phyloP scores from a whole-genome alignment of 306 rosid species.

The Arachis stenosperma region DNA sequence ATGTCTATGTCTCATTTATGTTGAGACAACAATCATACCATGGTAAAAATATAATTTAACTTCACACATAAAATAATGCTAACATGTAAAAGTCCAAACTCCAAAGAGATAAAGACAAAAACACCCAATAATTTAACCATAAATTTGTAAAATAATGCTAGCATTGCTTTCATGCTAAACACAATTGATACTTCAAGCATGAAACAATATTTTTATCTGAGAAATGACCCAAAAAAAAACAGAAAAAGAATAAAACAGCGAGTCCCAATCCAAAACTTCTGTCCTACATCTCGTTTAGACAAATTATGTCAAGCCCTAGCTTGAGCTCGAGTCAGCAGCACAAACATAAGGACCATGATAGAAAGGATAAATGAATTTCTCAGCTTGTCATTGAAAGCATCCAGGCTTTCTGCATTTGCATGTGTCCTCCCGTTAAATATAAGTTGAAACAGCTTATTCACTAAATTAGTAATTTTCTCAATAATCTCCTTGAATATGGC shows the following conservation, averaged over 20 bases:
- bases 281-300: constrained; percentile 43
- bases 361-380: constrained; percentile 67
- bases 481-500: constrained; percentile 54
- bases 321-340: constrained; percentile 61
- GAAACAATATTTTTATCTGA: background rate
- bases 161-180: background rate
- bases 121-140: too few species aligned
- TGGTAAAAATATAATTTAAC: background rate
- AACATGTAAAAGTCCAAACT: background rate
- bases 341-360: constrained; percentile 69
- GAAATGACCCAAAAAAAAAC: background rate
- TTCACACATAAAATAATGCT: background rate
- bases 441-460: constrained; percentile 49
- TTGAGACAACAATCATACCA: too few species aligned
- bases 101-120: background rate
- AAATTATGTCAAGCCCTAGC: constrained; percentile 44
- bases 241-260: constrained; percentile 1
- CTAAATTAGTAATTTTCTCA: constrained; percentile 50
- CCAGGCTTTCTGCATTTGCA: constrained; percentile 16
- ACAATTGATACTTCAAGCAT: background rate
- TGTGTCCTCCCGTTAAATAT: constrained; percentile 16
- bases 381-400: constrained; percentile 58
- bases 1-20: too few species aligned
- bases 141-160: background rate
- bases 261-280: background rate